phyloP scores from a whole-genome alignment of 495 filamentous ascomycete species.

The Penicillium egyptiacum region DNA sequence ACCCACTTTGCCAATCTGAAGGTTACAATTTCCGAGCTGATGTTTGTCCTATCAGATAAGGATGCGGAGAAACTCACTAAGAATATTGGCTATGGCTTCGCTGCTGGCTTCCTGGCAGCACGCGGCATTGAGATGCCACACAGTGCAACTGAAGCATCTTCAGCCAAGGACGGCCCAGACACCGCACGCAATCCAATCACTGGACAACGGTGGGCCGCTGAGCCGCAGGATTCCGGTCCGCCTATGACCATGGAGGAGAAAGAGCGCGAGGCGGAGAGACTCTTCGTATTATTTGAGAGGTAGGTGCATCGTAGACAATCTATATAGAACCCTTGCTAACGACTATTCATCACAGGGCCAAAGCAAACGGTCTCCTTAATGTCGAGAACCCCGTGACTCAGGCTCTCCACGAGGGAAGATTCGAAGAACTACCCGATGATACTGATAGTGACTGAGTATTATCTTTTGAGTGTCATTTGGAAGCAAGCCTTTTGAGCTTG shows the following conservation, averaged over 20 bases:
- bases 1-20: constrained; percentile 70
- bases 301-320: constrained; percentile 30
- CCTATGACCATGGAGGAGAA: constrained; percentile 91
- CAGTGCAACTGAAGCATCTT: constrained; percentile 58
- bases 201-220: constrained; percentile 75
- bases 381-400: constrained; percentile 83
- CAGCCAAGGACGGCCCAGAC: constrained; percentile 40
- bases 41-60: constrained; percentile 83
- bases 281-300: constrained; percentile 96
- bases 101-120: constrained; percentile 82
- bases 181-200: constrained; percentile 78
- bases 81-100: constrained; percentile 90
- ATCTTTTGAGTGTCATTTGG: neutral
- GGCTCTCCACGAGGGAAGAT: constrained; percentile 72
- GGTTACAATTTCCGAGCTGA: constrained; percentile 70
- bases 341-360: constrained; percentile 55
- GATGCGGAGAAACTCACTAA: constrained; percentile 69
- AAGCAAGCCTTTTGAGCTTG: neutral
- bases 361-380: constrained; percentile 76
- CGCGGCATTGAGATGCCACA: constrained; percentile 76
- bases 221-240: constrained; percentile 54
- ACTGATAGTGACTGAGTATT: constrained; percentile 39
- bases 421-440: constrained; percentile 64
- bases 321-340: constrained; percentile 17
- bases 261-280: constrained; percentile 85